Percentiles rank a stretch among this genome's conserved stretches.
Conservation (phyloP, 306 rosid species). For the Lagenaria siceraria region DNA sequence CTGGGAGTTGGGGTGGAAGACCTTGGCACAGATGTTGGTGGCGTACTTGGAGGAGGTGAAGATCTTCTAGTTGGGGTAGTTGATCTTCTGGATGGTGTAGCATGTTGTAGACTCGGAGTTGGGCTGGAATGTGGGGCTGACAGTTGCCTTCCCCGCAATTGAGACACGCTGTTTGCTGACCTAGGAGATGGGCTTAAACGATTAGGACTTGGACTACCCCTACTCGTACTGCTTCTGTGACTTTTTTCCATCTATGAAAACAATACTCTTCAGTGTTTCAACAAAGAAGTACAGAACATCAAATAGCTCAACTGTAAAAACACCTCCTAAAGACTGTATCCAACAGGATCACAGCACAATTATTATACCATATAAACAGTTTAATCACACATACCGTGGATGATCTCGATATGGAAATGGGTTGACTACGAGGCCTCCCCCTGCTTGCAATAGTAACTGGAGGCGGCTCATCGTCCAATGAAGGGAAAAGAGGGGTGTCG, state of each 20-base stretch:
- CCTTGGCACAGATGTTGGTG: conserved; percentile 46
- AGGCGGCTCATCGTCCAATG: conserved; percentile 60
- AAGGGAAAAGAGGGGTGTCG: conserved; percentile 75
- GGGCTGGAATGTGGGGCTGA: conserved; percentile 61
- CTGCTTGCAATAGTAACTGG: conserved; percentile 28
- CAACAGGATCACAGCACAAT: conserved; percentile 14
- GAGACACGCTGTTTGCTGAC: conserved; percentile 42
- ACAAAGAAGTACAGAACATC: conserved; percentile 7
- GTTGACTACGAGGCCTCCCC: conserved; percentile 79
- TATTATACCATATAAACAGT: conserved; percentile 7
- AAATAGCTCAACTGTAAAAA: conserved; percentile 8
- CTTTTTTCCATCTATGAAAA: conserved; percentile 71
- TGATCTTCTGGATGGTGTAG: conserved; percentile 49
- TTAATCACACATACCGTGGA: conserved; percentile 48
- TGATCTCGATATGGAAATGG: conserved; percentile 75
- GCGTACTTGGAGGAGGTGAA: conserved; percentile 70
- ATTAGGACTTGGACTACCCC: conserved; percentile 87
- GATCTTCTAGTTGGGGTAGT: conserved; percentile 44
- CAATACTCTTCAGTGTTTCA: not conserved
- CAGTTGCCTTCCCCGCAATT: conserved; percentile 55
- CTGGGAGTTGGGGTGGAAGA: conserved; percentile 53
- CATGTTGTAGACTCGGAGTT: conserved; percentile 35
- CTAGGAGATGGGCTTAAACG: conserved; percentile 75
- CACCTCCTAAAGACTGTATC: not conserved
- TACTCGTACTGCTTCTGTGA: conserved; percentile 60